A percentile compares a stretch with the other conserved stretches of the same genome.
These are phyloP conservation scores for Ganoderma multipileum DNA, from an alignment of 1,284 basidiomycete genomes.

Conservation along the genomic window DNA sequence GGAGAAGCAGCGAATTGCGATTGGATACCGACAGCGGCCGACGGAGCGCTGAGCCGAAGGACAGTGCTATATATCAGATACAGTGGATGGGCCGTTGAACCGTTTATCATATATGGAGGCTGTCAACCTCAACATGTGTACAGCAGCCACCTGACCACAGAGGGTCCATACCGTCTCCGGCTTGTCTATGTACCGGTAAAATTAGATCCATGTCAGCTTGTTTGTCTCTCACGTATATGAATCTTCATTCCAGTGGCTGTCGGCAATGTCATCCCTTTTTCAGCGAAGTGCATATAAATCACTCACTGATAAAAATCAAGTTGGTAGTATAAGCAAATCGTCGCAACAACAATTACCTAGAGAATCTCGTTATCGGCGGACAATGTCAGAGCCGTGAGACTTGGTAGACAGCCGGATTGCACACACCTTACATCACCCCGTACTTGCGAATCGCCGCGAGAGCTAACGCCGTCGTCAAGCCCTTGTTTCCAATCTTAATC, in stretches of 20 bases:
- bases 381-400: background rate
- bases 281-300: background rate
- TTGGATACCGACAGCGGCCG: too few relatives aligned
- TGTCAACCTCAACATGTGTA: too few relatives aligned
- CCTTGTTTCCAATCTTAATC: conserved; percentile 33
- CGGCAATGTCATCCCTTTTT: background rate
- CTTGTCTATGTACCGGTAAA: too few relatives aligned
- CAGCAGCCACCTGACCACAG: too few relatives aligned
- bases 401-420: background rate
- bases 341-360: background rate
- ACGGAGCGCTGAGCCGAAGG: too few relatives aligned
- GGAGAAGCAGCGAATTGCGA: too few relatives aligned
- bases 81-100: too few relatives aligned
- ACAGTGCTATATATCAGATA: too few relatives aligned
- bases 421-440: background rate
- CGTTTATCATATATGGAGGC: too few relatives aligned
- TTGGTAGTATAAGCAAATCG: background rate
- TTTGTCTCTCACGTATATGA: too few relatives aligned
- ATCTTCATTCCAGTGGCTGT: background rate
- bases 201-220: too few relatives aligned
- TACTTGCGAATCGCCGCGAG: conserved; percentile 4
- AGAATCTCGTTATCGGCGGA: background rate
- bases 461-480: conserved; percentile 2
- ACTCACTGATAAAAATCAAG: background rate
- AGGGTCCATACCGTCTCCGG: too few relatives aligned